Percentiles rank a stretch among this genome's conserved stretches.
Evolutionary conservation across 148 eudicot species (phyloP).

Genomic region (Fagopyrum esculentum): DNA sequence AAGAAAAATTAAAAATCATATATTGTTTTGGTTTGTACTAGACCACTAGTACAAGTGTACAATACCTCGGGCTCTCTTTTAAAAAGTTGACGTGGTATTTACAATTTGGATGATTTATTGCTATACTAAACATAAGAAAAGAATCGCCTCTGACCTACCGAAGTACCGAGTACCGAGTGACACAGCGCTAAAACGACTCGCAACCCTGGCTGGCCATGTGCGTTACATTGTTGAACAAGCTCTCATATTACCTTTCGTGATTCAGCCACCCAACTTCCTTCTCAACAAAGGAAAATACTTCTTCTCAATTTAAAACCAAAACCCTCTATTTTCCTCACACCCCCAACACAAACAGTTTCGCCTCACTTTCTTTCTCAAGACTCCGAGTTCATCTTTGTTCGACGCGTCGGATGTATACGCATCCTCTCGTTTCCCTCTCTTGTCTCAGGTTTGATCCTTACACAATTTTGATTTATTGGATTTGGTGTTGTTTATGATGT

Average conservation of each 20-base stretch:
- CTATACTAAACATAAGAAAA: not conserved
- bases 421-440: conserved; percentile 12
- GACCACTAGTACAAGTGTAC: too few relatives aligned
- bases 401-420: conserved; percentile 26
- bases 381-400: not conserved
- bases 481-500: not conserved
- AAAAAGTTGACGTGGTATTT: too few relatives aligned
- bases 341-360: conserved; percentile 9
- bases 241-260: not conserved
- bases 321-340: not conserved
- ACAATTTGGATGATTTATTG: too few relatives aligned
- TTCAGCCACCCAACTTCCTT: not conserved
- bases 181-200: not conserved
- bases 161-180: not conserved
- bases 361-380: conserved; percentile 11
- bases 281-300: not conserved
- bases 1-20: too few relatives aligned
- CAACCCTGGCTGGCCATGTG: not conserved
- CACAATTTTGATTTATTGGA: not conserved
- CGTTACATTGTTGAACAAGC: not conserved
- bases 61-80: too few relatives aligned
- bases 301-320: not conserved
- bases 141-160: not conserved
- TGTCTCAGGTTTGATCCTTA: not conserved
- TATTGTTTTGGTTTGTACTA: too few relatives aligned